phyloP scores from a whole-genome alignment of 306 rosid species.

The Oxytropis ochrocephala region DNA sequence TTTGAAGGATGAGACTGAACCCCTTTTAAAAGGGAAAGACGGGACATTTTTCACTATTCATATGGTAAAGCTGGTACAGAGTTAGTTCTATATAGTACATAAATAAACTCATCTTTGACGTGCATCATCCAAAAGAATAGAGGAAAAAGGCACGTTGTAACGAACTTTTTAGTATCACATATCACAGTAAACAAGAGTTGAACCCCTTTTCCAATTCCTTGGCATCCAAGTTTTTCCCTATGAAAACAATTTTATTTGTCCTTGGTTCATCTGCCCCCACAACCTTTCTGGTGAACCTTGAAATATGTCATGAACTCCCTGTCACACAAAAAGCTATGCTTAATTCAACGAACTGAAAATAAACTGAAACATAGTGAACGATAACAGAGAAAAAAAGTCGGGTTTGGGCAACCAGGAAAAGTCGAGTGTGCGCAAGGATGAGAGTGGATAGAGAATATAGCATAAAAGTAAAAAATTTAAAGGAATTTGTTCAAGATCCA shows the following conservation, averaged over 20 bases:
- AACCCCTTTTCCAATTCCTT: conserved; percentile 77
- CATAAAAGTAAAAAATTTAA: not conserved
- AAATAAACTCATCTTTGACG: not conserved
- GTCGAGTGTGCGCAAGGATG: not conserved
- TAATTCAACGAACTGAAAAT: not conserved
- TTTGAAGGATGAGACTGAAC: not conserved
- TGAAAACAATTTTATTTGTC: conserved; percentile 82
- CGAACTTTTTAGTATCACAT: not conserved
- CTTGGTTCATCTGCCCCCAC: conserved; percentile 84
- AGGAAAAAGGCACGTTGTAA: not conserved
- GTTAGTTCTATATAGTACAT: not conserved
- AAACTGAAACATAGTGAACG: not conserved
- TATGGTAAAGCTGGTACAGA: not conserved
- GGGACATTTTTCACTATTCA: not conserved
- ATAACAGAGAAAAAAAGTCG: not conserved
- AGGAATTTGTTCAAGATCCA: not conserved
- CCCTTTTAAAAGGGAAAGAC: not conserved
- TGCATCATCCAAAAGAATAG: not conserved
- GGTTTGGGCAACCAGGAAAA: not conserved
- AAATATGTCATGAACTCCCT: conserved; percentile 98
- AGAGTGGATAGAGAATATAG: not conserved
- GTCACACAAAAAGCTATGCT: conserved; percentile 19
- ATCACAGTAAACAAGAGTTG: conserved; percentile 65
- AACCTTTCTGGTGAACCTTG: conserved; percentile 94
- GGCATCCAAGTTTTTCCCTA: conserved; percentile 80